phyloP scores from a whole-genome alignment of 192 early-diverging fungal genomes.

The Coemansia sp. region DNA sequence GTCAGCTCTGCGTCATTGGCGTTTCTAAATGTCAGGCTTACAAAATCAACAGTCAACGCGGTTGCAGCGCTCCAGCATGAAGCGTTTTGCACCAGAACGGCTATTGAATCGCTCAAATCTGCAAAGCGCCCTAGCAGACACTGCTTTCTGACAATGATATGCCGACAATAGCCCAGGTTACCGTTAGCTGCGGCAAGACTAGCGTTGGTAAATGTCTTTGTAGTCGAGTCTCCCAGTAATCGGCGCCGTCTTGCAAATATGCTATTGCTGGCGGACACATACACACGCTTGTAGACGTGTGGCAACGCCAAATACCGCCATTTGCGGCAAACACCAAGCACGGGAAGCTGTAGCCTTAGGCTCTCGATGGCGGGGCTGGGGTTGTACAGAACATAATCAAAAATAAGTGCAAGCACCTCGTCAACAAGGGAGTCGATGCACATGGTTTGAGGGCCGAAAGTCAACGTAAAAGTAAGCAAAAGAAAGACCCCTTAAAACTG shows the following conservation, averaged over 20 bases:
- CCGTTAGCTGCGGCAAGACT: neutral
- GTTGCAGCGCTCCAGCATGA: neutral
- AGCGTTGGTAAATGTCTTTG: neutral
- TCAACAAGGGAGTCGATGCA: neutral
- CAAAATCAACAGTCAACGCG: neutral
- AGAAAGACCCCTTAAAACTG: neutral
- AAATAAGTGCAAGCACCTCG: neutral
- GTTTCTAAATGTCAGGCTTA: neutral
- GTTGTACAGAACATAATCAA: neutral
- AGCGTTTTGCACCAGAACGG: neutral
- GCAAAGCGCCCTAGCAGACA: neutral
- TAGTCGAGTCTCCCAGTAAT: neutral
- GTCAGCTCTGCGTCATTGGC: neutral
- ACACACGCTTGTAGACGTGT: neutral
- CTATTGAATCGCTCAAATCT: neutral
- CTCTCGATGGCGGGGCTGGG: neutral
- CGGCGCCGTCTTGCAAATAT: neutral
- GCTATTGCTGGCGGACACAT: neutral
- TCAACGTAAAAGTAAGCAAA: neutral
- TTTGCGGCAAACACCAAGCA: neutral
- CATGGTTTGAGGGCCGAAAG: neutral
- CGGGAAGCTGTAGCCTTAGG: neutral
- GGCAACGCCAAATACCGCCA: neutral
- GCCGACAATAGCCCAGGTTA: neutral
- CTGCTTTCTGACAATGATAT: neutral